Base-by-base conservation (phyloP, 1,139 yeast species). In the Candida sp. region DNA sequence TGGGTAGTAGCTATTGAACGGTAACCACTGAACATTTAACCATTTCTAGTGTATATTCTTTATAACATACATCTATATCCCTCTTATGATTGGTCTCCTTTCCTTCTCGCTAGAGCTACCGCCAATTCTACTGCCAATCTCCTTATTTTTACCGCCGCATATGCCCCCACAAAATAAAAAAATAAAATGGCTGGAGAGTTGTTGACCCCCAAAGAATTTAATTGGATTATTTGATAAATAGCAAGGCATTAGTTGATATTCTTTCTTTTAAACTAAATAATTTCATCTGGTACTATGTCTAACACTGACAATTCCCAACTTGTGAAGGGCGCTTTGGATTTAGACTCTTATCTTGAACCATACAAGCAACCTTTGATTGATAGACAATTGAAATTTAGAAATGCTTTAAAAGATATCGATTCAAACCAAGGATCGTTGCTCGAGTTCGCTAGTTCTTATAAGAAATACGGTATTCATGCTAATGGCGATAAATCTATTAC, bases 291-390 rank as follows among this genome's bases (percentile, higher is more conserved):
- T 32, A 11, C 34, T 33, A 37, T 37, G 39, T 27, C 33, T n/a
- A 19, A 37, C 21, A 29, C 21, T 25, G 34, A 47, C 40, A 50
- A 46, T 42, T 25, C 38, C 36, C 38, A 47, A 11, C 45, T 55
- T 22, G 61, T 84, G 38, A 70, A 75, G 53, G 87, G 84, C 2
- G 85, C 80, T 21, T 67, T 88, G 35, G 79, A 79, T 36, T 63
- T 82, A 36, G 99, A 93, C 58, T 96, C 97, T 4, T 91, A 93
- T 88, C 74, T 93, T 48, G 82, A 83, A 56, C 97, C 98, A 1
- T 84, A 73, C 61, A 75, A 82, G n/a, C 73, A 71, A 12, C 86
- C 79, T 29, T 61, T 74, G 46, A 53, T 66, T 22, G 53, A 59
- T 36, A 70, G 79, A 46, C 77, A 72, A 52, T 43, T 57, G 43